A percentile compares a stretch with the other conserved stretches of the same genome.
These are phyloP conservation scores for Backusella sp. DNA, from an alignment of 192 early-diverging fungal genomes.

Conservation along the genomic window DNA sequence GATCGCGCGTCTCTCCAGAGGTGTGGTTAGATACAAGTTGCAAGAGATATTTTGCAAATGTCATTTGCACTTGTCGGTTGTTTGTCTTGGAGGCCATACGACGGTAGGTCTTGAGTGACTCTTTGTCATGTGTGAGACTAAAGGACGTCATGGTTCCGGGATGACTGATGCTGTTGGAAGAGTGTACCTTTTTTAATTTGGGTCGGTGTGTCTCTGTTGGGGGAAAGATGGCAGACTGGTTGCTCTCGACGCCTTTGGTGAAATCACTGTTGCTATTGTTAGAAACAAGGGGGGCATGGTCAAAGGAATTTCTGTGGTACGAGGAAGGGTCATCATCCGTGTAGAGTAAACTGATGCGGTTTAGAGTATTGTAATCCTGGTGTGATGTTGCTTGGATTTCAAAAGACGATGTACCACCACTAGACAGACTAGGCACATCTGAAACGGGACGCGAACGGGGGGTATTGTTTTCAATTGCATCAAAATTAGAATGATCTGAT, in stretches of 20 bases:
- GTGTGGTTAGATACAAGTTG: conserved; percentile 52
- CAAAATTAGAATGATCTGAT: background rate
- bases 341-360: background rate
- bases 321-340: background rate
- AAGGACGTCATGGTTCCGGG: conserved; percentile 20
- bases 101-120: conserved; percentile 64
- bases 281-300: background rate
- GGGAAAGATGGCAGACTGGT: background rate
- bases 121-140: conserved; percentile 29
- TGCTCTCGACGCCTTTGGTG: background rate
- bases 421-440: background rate
- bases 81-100: conserved; percentile 78
- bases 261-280: background rate
- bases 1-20: conserved; percentile 28
- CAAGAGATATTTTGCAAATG: conserved; percentile 76
- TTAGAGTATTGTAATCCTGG: background rate
- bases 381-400: background rate
- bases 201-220: background rate
- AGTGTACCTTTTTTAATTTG: background rate
- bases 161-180: background rate
- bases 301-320: background rate
- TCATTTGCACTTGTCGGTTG: conserved; percentile 70
- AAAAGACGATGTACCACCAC: background rate
- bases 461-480: background rate
- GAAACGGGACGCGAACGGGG: background rate